Base-by-base conservation (phyloP, 2,329 filamentous ascomycete genomes). In the Xylariaceae sp. region DNA sequence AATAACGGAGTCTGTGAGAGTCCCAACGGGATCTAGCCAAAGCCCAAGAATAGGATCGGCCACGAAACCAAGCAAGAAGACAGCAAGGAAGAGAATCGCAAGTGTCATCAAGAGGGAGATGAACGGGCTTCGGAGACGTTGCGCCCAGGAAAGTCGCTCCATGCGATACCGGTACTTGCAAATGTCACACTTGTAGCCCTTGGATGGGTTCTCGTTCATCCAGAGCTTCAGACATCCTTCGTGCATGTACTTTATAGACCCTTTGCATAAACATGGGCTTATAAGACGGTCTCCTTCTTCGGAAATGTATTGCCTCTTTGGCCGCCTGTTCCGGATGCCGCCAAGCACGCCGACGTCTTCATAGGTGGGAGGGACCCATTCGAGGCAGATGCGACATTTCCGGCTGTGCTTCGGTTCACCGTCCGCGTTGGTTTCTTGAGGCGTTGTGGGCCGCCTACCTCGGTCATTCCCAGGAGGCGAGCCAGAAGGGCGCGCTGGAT, bases 1-100 rank as follows among this genome's bases (percentile, higher is more conserved):
- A 34, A 78, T 75, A 30, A 85, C 76, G 47, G 80, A 75, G 18
- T 82, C 80, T 39, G 76, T 72, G 53, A 88, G 77, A 9, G 83
- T 84, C 54, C 86, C 84, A 58, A 85, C 75, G 0, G 92, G 92
- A 70, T 96, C 91, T 57, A 93, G 76, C 78, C 93, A 96, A 34
- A 96, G 77, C 67, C 92, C 90, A 73, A 97, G 88, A 61, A 97
- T 90, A 1, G 92, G 92, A 73, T 97, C 92, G 61, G 92, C 93
- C 65, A 97, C 76, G 69, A 97, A 97, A 48, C 94, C 94, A 58
- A 97, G 84, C 0, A 90, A 45, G 70, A 96, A 97, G 30, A 96
- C 81, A 55, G 87, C 82, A 49, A 86, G 62, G 42, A 91, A 59
- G 64, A 97, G 82, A 63, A 96, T 88, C 17, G 80, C 53, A 2